A percentile compares a stretch with the other conserved stretches of the same genome.
Conservation (phyloP, 1,284 basidiomycete species). For the Xanthoconium separans region DNA sequence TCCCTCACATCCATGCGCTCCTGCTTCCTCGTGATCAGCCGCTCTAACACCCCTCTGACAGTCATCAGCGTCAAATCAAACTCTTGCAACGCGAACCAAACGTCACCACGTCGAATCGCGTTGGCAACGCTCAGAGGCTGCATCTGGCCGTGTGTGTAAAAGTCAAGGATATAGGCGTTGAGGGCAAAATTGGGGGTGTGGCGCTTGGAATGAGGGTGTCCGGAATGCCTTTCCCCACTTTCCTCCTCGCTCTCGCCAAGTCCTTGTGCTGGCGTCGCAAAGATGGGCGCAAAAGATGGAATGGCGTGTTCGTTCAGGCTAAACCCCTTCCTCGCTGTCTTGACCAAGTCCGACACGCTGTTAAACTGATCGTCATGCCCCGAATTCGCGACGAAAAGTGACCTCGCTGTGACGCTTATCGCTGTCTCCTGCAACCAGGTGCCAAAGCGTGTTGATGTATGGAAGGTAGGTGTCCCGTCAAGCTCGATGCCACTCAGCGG, state of each 20-base stretch:
- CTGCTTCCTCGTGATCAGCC: slow-evolving; percentile 41
- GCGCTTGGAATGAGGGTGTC: not conserved
- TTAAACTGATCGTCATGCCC: slow-evolving; percentile 56
- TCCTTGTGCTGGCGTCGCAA: slow-evolving; percentile 7
- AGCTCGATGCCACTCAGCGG: slow-evolving; percentile 44
- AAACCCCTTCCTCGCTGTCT: slow-evolving; percentile 51
- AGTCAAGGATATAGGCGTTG: slow-evolving; percentile 68
- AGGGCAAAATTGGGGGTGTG: slow-evolving; percentile 32
- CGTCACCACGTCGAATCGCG: slow-evolving; percentile 54
- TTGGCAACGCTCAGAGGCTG: slow-evolving; percentile 50
- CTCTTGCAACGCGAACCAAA: slow-evolving; percentile 63
- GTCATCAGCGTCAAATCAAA: slow-evolving; percentile 52
- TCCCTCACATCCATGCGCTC: slow-evolving; percentile 24
- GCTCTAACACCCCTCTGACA: slow-evolving; percentile 44
- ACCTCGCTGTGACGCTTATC: slow-evolving; percentile 43
- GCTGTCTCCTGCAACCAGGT: slow-evolving; percentile 38
- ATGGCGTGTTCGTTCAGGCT: slow-evolving; percentile 57
- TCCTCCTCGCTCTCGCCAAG: not conserved
- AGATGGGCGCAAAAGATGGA: slow-evolving; percentile 50
- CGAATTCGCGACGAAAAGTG: slow-evolving; percentile 61
- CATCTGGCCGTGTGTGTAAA: slow-evolving; percentile 62
- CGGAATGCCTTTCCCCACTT: not conserved
- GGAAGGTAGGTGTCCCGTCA: slow-evolving; percentile 9
- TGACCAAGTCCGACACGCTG: slow-evolving; percentile 49
- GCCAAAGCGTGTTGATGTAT: slow-evolving; percentile 23